Percentiles rank a stretch among this genome's conserved stretches.
Conservation (phyloP, 2,329 filamentous ascomycete species). For the Xylaria sp. region DNA sequence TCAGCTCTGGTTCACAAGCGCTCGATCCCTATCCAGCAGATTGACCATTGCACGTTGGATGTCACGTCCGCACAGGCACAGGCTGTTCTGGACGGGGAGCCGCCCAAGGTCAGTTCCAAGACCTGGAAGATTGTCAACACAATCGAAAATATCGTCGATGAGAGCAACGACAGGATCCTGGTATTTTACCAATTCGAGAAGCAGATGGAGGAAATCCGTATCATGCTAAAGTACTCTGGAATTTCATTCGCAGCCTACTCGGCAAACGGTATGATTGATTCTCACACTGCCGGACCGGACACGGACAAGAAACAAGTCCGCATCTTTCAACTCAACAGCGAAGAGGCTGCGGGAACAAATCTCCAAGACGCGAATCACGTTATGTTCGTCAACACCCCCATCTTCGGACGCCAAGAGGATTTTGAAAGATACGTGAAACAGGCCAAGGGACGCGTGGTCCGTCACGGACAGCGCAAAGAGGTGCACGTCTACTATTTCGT, state of each 20-base stretch:
- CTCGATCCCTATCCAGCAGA: conserved; percentile 30
- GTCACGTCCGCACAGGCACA: neutral
- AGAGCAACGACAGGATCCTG: conserved; percentile 46
- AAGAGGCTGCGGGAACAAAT: conserved; percentile 56
- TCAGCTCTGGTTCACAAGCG: conserved; percentile 23
- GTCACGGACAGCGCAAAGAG: conserved; percentile 53
- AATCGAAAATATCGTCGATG: conserved; percentile 32
- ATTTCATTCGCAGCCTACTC: conserved; percentile 37
- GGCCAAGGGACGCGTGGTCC: conserved; percentile 54
- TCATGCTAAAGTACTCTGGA: conserved; percentile 29
- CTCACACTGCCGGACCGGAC: neutral
- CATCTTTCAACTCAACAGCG: conserved; percentile 53
- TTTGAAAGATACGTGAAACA: conserved; percentile 54
- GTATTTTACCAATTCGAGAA: conserved; percentile 53
- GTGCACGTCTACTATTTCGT: conserved; percentile 57
- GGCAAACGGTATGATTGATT: neutral
- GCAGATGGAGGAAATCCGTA: conserved; percentile 47
- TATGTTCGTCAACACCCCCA: conserved; percentile 54
- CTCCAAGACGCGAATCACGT: conserved; percentile 57
- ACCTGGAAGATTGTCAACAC: conserved; percentile 37
- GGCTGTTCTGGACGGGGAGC: neutral
- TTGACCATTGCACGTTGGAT: conserved; percentile 23
- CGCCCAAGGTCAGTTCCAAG: conserved; percentile 41
- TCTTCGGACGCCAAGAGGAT: conserved; percentile 48
- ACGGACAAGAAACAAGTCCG: conserved; percentile 42